Percentiles rank a stretch among this genome's conserved stretches.
These are phyloP conservation scores for Mycena albidolilacea DNA, from an alignment of 768 basidiomycete genomes.

Conservation along the genomic window DNA sequence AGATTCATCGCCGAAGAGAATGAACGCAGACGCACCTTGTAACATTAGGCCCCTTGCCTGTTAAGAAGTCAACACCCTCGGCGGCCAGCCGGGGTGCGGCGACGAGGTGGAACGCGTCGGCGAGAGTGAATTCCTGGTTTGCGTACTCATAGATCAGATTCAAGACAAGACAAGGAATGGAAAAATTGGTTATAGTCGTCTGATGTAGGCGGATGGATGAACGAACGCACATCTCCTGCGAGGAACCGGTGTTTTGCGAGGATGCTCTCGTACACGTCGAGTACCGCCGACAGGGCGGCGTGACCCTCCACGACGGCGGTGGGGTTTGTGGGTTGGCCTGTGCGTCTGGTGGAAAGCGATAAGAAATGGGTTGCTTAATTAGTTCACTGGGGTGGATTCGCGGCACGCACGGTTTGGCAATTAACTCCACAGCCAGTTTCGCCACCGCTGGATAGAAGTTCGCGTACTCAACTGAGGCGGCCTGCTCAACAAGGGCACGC, in stretches of 20 bases:
- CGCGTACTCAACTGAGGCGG: slow-evolving; percentile 54
- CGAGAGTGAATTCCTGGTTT: slow-evolving; percentile 57
- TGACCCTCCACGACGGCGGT: slow-evolving; percentile 40
- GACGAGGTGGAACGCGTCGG: slow-evolving; percentile 67
- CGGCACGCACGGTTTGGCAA: slow-evolving; percentile 54
- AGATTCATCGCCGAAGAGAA: background rate
- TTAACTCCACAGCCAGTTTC: slow-evolving; percentile 56
- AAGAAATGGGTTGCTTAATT: background rate
- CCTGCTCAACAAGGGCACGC: slow-evolving; percentile 53
- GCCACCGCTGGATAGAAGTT: slow-evolving; percentile 60
- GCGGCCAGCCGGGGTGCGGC: slow-evolving; percentile 40
- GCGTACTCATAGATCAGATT: background rate
- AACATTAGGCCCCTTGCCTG: slow-evolving; percentile 52
- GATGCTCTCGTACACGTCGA: slow-evolving; percentile 60
- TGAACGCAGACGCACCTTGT: slow-evolving; percentile 45
- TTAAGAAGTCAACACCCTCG: slow-evolving; percentile 44
- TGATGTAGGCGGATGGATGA: no score
- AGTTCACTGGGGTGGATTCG: background rate
- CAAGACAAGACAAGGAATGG: background rate
- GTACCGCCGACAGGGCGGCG: slow-evolving; percentile 46
- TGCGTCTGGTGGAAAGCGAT: background rate
- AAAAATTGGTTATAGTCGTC: no score
- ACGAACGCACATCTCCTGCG: slow-evolving; percentile 54
- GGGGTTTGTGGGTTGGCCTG: slow-evolving; percentile 49
- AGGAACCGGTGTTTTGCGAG: slow-evolving; percentile 59